Evolutionary conservation across 2,329 filamentous ascomycete species (phyloP).

Genomic region (Sclerotinia minor): DNA sequence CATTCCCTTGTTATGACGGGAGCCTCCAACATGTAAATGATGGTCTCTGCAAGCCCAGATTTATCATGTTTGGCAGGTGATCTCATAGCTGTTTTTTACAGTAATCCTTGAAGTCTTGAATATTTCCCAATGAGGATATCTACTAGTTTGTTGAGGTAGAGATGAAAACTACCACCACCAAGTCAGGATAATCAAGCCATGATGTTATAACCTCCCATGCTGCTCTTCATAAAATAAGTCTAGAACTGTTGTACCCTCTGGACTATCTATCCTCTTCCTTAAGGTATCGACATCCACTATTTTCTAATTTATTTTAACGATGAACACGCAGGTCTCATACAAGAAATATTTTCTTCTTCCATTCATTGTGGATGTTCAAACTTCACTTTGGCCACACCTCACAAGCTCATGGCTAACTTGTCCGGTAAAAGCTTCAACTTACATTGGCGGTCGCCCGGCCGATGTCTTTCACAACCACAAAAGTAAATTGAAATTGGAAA

Average conservation of each 20-base stretch:
- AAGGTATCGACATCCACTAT: no score
- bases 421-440: background rate
- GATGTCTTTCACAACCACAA: background rate
- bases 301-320: no score
- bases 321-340: background rate
- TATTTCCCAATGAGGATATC: background rate
- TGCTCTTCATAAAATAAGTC: background rate
- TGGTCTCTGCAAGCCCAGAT: no score
- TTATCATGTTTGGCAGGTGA: background rate
- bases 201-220: background rate
- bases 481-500: background rate
- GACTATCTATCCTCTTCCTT: background rate
- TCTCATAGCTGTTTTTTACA: background rate
- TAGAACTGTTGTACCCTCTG: no score
- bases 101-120: no score
- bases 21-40: background rate
- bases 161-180: background rate
- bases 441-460: background rate
- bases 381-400: slow-evolving; percentile 3
- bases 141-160: no score
- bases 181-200: background rate
- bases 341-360: background rate
- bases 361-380: background rate
- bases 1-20: background rate
- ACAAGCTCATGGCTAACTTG: background rate